Evolutionary conservation across 2,329 filamentous ascomycete genomes (phyloP).

Genomic region (Aphanocladium album): DNA sequence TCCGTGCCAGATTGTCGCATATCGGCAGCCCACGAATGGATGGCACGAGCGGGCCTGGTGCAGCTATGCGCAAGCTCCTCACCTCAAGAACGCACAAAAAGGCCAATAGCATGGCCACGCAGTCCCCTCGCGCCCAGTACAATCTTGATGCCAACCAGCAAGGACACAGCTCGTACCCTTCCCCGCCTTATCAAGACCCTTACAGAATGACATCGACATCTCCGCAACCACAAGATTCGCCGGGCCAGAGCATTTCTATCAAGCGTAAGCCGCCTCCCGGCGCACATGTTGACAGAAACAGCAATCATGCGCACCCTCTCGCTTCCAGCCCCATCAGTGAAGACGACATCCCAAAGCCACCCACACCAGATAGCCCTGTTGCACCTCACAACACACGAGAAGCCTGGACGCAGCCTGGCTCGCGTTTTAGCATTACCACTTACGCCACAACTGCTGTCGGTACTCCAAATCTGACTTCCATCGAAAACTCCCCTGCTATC

Average conservation of each 20-base stretch:
- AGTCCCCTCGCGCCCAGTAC: constrained; percentile 15
- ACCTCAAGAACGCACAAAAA: constrained; percentile 29
- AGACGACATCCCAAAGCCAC: constrained; percentile 22
- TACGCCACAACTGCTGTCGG: constrained; percentile 45
- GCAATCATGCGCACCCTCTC: constrained; percentile 26
- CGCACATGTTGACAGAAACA: constrained; percentile 20
- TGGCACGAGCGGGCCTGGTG: constrained; percentile 17
- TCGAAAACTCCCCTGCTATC: not conserved
- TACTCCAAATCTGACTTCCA: constrained; percentile 18
- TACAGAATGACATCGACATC: constrained; percentile 8
- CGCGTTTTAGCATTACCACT: constrained; percentile 61
- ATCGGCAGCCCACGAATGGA: not conserved
- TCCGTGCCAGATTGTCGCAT: constrained; percentile 3
- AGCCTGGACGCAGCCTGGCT: constrained; percentile 48
- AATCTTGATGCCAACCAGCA: constrained; percentile 20
- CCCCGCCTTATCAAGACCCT: constrained; percentile 25
- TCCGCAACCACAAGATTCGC: constrained; percentile 20
- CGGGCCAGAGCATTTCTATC: constrained; percentile 30
- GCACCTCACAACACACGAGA: constrained; percentile 18
- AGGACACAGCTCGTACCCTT: constrained; percentile 19
- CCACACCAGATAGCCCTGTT: constrained; percentile 22
- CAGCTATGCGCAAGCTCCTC: constrained; percentile 31
- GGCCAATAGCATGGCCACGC: constrained; percentile 4
- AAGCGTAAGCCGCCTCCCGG: constrained; percentile 41
- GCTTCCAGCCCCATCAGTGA: constrained; percentile 33